Conservation (phyloP, 2,329 filamentous ascomycete species). For the Penicillium sumatraense region DNA sequence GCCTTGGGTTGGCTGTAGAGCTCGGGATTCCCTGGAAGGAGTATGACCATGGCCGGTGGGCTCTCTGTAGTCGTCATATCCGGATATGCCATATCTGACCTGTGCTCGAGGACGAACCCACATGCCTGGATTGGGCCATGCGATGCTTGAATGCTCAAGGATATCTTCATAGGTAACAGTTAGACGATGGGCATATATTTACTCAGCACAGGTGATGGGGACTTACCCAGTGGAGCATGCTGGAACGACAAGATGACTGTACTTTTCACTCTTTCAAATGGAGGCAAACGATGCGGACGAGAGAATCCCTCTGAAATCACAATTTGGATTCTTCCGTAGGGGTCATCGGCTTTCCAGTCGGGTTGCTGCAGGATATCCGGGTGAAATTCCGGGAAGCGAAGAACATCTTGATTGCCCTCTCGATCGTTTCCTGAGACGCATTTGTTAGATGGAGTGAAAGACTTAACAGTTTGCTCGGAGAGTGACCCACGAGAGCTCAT, state of each 20-base stretch:
- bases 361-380: conserved; percentile 69
- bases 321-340: conserved; percentile 75
- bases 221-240: conserved; percentile 75
- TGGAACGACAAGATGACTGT: conserved; percentile 81
- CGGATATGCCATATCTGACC: conserved; percentile 35
- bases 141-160: conserved; percentile 73
- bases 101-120: conserved; percentile 59
- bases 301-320: conserved; percentile 75
- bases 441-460: conserved; percentile 2
- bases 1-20: neutral
- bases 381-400: conserved; percentile 75
- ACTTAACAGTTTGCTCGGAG: neutral
- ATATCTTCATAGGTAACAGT: conserved; percentile 57
- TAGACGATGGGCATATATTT: too few species aligned
- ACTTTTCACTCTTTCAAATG: conserved; percentile 72
- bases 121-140: conserved; percentile 78
- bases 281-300: conserved; percentile 50
- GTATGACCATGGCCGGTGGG: conserved; percentile 69
- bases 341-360: conserved; percentile 73
- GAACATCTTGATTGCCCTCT: conserved; percentile 62
- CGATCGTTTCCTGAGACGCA: conserved; percentile 51
- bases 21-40: conserved; percentile 50
- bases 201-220: too few species aligned
- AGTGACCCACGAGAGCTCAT: conserved; percentile 38
- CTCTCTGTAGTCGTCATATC: conserved; percentile 54